Evolutionary conservation across 2,329 filamentous ascomycete species (phyloP), one percentile per base, ranked within the genome.

Genomic region (Monosporascus sp.): DNA sequence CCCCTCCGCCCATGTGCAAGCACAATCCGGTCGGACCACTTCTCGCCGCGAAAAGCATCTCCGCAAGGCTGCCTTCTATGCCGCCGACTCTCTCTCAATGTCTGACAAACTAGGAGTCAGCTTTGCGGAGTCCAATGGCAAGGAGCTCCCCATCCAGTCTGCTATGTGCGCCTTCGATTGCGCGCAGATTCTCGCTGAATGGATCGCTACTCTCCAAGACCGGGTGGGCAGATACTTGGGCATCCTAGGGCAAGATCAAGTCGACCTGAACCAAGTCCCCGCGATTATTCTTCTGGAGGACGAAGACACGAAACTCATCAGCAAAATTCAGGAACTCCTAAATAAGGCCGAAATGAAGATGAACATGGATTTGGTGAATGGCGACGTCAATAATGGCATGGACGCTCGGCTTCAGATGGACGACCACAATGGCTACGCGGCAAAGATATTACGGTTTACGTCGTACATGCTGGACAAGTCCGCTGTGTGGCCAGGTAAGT

Each of bases 81-180:
- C 94, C 1, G 91, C 91, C 1, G 91, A 97, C 68, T 96, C 92
- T 0, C 81, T 99, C 8, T 84, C 86, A 28, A 94, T 94, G 84
- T 88, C 91, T 2, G 89, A 95, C 68, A 92, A 88, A 66, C 80
- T 94, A 14, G 91, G 91, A 1, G 84, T 93, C 28, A 91, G 89
- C 0, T 94, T 93, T 71, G 87, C 89, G 7, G 91, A 96, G 58
- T 86, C 89, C 56, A 87, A 86, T 1, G 91, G 88, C 51, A 81
- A 90, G 45, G 91, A 97, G 66, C 78, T 97, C 14, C 91, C 94
- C 0, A 82, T 96, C 40, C 93, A 96, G 67, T 91, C 89, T 15
- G 90, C 91, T 1, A 86, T 97, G 78, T 97, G 93, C 70, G 86
- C 89, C 5, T 95, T 96, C 64, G 93, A 97, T 66, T 97, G 93